Evolutionary conservation across 2,329 filamentous ascomycete species (phyloP).

Genomic region (Aspergillus sp.): DNA sequence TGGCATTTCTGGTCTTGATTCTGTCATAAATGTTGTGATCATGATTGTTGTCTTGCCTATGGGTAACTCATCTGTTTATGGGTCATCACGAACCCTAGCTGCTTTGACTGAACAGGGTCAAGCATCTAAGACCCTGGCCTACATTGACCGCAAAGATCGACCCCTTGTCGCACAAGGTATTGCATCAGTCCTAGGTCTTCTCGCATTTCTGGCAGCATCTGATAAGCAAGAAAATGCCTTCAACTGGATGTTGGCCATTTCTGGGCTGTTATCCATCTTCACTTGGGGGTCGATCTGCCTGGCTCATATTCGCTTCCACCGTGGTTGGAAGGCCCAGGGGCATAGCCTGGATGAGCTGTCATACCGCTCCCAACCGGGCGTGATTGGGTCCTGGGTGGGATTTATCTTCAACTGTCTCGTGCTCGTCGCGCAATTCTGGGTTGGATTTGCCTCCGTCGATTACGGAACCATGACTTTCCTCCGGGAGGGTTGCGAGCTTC

Average conservation of each 20-base stretch:
- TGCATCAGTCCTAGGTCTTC: slow-evolving; percentile 61
- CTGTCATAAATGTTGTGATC: slow-evolving; percentile 92
- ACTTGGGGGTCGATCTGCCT: slow-evolving; percentile 79
- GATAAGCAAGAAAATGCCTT: slow-evolving; percentile 57
- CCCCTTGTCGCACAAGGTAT: slow-evolving; percentile 66
- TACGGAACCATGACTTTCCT: slow-evolving; percentile 41
- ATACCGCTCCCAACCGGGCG: slow-evolving; percentile 71
- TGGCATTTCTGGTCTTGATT: slow-evolving; percentile 71
- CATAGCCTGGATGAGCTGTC: slow-evolving; percentile 70
- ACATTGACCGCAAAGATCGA: slow-evolving; percentile 75
- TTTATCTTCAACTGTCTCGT: slow-evolving; percentile 68
- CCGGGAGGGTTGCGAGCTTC: slow-evolving; percentile 55
- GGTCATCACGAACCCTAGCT: slow-evolving; percentile 80
- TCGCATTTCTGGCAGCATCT: slow-evolving; percentile 69
- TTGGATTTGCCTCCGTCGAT: slow-evolving; percentile 68
- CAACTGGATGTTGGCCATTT: slow-evolving; percentile 71
- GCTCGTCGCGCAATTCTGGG: slow-evolving; percentile 80
- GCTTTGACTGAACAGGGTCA: slow-evolving; percentile 83
- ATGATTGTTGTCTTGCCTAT: slow-evolving; percentile 85
- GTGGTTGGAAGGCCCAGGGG: slow-evolving; percentile 65
- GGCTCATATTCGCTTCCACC: slow-evolving; percentile 86
- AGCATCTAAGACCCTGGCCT: slow-evolving; percentile 68
- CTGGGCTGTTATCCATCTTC: slow-evolving; percentile 66
- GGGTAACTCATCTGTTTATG: slow-evolving; percentile 86
- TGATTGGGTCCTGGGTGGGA: slow-evolving; percentile 73